A percentile compares a stretch with the other conserved stretches of the same genome.
Evolutionary conservation across 805 yeast genomes (phyloP).

Genomic region (Ogataea pilisensis): DNA sequence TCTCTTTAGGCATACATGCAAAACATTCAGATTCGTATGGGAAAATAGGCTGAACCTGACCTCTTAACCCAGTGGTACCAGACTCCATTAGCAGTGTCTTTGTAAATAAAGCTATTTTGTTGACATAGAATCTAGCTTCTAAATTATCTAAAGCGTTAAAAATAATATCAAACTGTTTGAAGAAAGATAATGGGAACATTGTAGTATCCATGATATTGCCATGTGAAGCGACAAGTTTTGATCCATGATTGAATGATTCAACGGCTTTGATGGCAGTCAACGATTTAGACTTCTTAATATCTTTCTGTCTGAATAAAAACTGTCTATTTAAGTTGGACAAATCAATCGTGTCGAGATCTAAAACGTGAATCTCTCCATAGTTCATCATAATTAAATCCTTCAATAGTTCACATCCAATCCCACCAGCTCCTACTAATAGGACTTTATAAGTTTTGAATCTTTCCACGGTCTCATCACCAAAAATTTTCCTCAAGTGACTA

Average conservation of each 20-base stretch:
- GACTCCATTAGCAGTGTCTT: constrained; percentile 80
- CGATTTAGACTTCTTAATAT: constrained; percentile 85
- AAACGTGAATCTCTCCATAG: constrained; percentile 81
- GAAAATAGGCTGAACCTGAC: constrained; percentile 89
- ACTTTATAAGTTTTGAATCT: constrained; percentile 47
- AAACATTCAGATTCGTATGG: constrained; percentile 87
- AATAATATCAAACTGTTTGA: constrained; percentile 66
- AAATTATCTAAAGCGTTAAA: constrained; percentile 93
- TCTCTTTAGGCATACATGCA: constrained; percentile 82
- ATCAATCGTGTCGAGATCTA: constrained; percentile 95
- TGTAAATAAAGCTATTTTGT: constrained; percentile 71
- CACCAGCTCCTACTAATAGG: constrained; percentile 91
- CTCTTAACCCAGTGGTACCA: constrained; percentile 93
- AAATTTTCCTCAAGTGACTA: constrained; percentile 37
- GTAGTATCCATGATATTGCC: constrained; percentile 81
- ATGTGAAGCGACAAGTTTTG: constrained; percentile 72
- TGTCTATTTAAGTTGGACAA: constrained; percentile 90
- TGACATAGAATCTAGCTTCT: constrained; percentile 89
- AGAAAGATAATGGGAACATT: constrained; percentile 73
- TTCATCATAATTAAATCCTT: constrained; percentile 77
- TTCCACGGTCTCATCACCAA: constrained; percentile 35
- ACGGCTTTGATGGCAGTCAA: constrained; percentile 84
- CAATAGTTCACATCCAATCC: constrained; percentile 89
- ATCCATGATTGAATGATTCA: constrained; percentile 56
- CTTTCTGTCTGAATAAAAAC: constrained; percentile 83